Evolutionary conservation across 2,329 filamentous ascomycete species (phyloP).

Genomic region (Pochonia chlamydosporia): DNA sequence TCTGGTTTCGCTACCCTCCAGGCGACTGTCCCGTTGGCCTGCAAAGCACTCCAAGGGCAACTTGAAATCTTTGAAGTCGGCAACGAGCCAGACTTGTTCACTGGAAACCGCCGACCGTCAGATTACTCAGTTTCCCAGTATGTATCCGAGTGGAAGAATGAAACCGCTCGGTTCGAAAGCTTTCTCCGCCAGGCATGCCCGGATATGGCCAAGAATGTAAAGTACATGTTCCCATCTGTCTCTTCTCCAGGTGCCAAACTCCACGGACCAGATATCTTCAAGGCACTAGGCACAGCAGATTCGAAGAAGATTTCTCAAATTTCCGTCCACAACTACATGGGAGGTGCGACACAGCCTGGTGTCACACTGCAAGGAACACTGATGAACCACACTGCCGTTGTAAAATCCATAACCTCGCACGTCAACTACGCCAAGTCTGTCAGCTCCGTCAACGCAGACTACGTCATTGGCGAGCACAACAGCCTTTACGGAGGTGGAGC

Average conservation of each 20-base stretch:
- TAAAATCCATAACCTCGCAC: slow-evolving; percentile 22
- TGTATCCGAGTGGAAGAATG: slow-evolving; percentile 15
- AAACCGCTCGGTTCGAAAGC: slow-evolving; percentile 11
- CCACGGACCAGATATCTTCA: slow-evolving; percentile 20
- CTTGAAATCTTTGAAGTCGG: slow-evolving; percentile 17
- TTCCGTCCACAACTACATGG: slow-evolving; percentile 23
- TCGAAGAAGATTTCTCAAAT: slow-evolving; percentile 9
- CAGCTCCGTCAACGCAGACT: slow-evolving; percentile 25
- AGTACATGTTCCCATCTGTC: slow-evolving; percentile 14
- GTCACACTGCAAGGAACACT: slow-evolving; percentile 31
- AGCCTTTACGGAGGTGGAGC: slow-evolving; percentile 31
- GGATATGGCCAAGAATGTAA: slow-evolving; percentile 8
- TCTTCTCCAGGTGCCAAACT: slow-evolving; percentile 12
- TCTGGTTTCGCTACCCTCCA: slow-evolving; percentile 16
- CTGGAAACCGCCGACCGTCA: slow-evolving; percentile 11
- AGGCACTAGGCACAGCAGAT: slow-evolving; percentile 3
- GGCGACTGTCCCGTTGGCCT: slow-evolving; percentile 16
- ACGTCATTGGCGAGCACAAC: slow-evolving; percentile 43
- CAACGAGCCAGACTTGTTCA: slow-evolving; percentile 19
- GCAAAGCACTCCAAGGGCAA: slow-evolving; percentile 16
- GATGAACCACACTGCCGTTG: slow-evolving; percentile 30
- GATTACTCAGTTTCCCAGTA: slow-evolving; percentile 12
- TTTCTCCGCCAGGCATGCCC: slow-evolving; percentile 12
- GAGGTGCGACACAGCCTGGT: slow-evolving; percentile 27
- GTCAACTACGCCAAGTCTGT: slow-evolving; percentile 16